Base-by-base conservation (phyloP, 495 filamentous ascomycete species). In the Xylaria sp. region DNA sequence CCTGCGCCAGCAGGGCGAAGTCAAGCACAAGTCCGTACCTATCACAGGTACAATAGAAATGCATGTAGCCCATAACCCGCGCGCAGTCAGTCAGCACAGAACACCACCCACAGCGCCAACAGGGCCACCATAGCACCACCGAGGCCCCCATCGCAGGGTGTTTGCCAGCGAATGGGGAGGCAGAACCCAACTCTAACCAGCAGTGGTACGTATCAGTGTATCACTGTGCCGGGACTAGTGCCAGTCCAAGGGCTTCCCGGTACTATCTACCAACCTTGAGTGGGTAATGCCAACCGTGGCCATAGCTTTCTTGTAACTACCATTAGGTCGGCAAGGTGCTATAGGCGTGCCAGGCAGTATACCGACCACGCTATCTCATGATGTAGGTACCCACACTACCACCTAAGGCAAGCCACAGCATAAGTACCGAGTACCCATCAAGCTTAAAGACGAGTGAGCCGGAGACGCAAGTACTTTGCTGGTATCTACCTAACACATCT, bases 141-240 rank as follows among this genome's bases (percentile, higher is more conserved):
- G 17, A 44, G 24, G 24, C 24, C 24, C 17, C 35, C 40, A 31
- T 68, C 11, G 40, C 12, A 52, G 33, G 55, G 43, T 26, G 19
- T 15, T 14, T 2, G 11, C 43, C 43, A 29, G 57, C 67, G 44
- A 69, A 69, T 69, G 44, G 57, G 55, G 40, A 61, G 17, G 44
- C 67, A 61, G 67, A 69, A 50, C 67, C 67, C 53, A 41, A 68
- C 53, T 69, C 44, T 48, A 24, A 46, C 21, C 55, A 50, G 67
- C 48, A n/a, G 15, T 37, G 41, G 67, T 68, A 57, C 65, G 40
- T 68, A 68, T 68, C 53, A 46, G 41, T 68, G 40, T 68, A 68
- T 68, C 53, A 46, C 55, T 68, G 24, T 44, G 67, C 52, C 46
- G 43, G 41, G 44, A 31, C 53, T 58, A 68, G 61, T 63, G 61